Conservation (phyloP, 2,329 filamentous ascomycete genomes). For the Aspergillus amoenus region DNA sequence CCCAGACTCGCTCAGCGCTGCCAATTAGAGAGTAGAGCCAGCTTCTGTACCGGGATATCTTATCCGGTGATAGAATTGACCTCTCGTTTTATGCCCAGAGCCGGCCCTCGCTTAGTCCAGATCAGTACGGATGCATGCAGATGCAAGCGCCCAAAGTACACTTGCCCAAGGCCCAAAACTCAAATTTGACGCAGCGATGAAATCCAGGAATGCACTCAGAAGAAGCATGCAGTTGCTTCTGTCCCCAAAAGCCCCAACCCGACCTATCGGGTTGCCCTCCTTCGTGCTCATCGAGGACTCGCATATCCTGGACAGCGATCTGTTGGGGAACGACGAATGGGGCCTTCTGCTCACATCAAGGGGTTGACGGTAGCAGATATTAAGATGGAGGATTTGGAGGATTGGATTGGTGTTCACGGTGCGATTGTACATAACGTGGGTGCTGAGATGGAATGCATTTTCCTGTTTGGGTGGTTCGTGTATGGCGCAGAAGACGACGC, state of each 20-base stretch:
- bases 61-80: conserved; percentile 2
- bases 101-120: not conserved
- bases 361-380: not conserved
- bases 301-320: not conserved
- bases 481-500: too few relatives aligned
- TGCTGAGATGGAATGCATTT: too few relatives aligned
- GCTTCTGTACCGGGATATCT: not conserved
- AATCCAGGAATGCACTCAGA: conserved; percentile 13
- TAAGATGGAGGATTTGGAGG: not conserved
- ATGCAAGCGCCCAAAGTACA: conserved; percentile 8
- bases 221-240: not conserved
- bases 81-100: not conserved
- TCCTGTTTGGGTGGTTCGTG: too few relatives aligned
- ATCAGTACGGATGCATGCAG: not conserved
- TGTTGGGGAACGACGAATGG: not conserved
- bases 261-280: conserved; percentile 5
- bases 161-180: not conserved
- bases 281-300: not conserved
- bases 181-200: conserved; percentile 8
- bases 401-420: not conserved
- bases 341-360: not conserved
- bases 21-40: not conserved
- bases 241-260: not conserved
- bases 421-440: too few relatives aligned
- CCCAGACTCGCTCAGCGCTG: too few relatives aligned